Base-by-base conservation (phyloP, 345 rosid genomes). In the Theobroma cacao region DNA sequence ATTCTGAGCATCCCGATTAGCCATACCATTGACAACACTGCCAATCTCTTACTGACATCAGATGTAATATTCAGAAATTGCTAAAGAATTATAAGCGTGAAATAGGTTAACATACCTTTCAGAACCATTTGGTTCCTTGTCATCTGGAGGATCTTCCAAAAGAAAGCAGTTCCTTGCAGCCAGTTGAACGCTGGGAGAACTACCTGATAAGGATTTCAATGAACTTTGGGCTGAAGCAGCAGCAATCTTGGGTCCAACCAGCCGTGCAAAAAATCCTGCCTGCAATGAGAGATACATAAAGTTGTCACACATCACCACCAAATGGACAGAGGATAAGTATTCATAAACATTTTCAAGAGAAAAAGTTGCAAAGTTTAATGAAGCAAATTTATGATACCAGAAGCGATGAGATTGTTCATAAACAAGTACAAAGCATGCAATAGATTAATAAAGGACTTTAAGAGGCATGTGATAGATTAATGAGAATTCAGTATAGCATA, bases 101-200 rank as follows among this genome's bases (percentile, higher is more conserved):
- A 17, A 72, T 15, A 65, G 50, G 63, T 17, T 53, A 41, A 30
- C 40, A 59, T 84, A 95, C 99, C 98, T 84, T 72, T 85, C 90
- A 62, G 86, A 80, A 75, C 26, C 85, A 79, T 78, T 43, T 78
- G 72, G 80, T 69, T 89, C 93, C 83, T 73, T 81, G 75, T 83
- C 80, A 83, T 86, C 91, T 31, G 98, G 97, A 69, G 98, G 93
- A 83, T 94, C 97, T 85, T 92, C 97, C 88, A 96, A 88, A 77
- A 92, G 75, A 87, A 89, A 92, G 87, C 97, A 94, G 80, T 96
- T 97, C 83, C 87, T 89, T 80, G 92, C 79, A 73, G 97, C 98
- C 83, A 96, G 90, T 84, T 84, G 88, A 85, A 90, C 12, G 45
- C 92, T 91, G 53, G 91, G 84, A 73, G 95, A 86, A 76, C 80